Percentiles rank a stretch among this genome's conserved stretches.
These are phyloP conservation scores for Colletotrichum viniferum DNA, from an alignment of 2,329 filamentous ascomycete species.

Conservation along the genomic window DNA sequence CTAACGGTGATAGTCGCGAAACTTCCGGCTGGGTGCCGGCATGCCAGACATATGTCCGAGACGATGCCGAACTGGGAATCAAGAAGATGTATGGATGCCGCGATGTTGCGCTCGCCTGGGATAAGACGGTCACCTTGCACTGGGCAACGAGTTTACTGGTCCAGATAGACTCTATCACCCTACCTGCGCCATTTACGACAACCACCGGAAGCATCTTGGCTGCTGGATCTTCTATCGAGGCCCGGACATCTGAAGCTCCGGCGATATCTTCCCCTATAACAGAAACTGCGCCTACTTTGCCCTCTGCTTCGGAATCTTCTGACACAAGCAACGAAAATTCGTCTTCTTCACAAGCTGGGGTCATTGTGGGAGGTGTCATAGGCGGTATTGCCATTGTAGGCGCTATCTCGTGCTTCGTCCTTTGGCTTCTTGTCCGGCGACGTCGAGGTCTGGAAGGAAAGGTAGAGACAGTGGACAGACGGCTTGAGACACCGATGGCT, in stretches of 20 bases:
- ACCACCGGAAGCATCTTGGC: no score
- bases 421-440: neutral
- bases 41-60: neutral
- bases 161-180: neutral
- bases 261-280: neutral
- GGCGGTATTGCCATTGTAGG: neutral
- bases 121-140: neutral
- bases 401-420: neutral
- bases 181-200: neutral
- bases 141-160: neutral
- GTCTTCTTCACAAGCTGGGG: neutral
- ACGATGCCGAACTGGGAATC: neutral
- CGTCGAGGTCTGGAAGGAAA: neutral
- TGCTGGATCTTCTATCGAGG: neutral
- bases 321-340: neutral
- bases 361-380: neutral
- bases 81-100: neutral
- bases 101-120: neutral
- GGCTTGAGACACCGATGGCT: neutral
- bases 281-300: neutral
- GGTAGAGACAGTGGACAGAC: neutral
- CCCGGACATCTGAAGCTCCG: neutral
- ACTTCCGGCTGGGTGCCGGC: neutral
- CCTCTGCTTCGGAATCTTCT: neutral
- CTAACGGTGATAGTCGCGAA: neutral